Evolutionary conservation across 2,329 filamentous ascomycete species (phyloP).

Genomic region (Harringtonia lauricola): DNA sequence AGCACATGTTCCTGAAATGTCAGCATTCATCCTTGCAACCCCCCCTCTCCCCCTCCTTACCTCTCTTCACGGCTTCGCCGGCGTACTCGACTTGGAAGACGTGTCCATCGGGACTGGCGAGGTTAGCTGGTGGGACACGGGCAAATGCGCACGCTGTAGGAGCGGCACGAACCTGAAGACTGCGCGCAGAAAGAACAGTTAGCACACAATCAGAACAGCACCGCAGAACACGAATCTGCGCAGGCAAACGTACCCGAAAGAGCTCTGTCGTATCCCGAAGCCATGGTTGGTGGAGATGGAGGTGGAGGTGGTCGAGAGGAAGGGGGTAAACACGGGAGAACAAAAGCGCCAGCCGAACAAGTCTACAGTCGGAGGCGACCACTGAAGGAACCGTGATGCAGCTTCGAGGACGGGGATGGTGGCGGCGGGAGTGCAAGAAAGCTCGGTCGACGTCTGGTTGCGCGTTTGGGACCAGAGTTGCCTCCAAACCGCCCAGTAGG

Average conservation of each 20-base stretch:
- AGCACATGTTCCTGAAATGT: constrained; percentile 72
- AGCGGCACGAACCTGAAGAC: constrained; percentile 64
- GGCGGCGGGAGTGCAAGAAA: background rate
- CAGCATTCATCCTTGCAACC: background rate
- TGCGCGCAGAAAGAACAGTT: constrained; percentile 31
- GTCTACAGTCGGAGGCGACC: background rate
- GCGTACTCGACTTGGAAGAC: constrained; percentile 99
- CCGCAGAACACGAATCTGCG: background rate
- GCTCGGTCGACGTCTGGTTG: background rate
- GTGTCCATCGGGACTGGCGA: constrained; percentile 83
- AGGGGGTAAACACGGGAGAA: background rate
- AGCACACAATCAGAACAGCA: constrained; percentile 19
- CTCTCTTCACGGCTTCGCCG: constrained; percentile 96
- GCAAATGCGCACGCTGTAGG: constrained; percentile 1
- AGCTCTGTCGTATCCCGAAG: constrained; percentile 97
- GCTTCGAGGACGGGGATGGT: background rate
- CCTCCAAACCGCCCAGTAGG: constrained; percentile 4
- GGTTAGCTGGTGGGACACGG: background rate
- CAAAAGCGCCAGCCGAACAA: background rate
- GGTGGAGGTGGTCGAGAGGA: background rate
- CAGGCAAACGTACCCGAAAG: constrained; percentile 66
- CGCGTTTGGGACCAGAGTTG: constrained; percentile 2
- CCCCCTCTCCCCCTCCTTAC: constrained; percentile 30
- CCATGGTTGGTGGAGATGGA: constrained; percentile 38
- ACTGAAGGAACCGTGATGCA: background rate